Evolutionary conservation across 2,329 filamentous ascomycete genomes (phyloP), one percentile per base, ranked within the genome.

Genomic region (Aureobasidium sp.): DNA sequence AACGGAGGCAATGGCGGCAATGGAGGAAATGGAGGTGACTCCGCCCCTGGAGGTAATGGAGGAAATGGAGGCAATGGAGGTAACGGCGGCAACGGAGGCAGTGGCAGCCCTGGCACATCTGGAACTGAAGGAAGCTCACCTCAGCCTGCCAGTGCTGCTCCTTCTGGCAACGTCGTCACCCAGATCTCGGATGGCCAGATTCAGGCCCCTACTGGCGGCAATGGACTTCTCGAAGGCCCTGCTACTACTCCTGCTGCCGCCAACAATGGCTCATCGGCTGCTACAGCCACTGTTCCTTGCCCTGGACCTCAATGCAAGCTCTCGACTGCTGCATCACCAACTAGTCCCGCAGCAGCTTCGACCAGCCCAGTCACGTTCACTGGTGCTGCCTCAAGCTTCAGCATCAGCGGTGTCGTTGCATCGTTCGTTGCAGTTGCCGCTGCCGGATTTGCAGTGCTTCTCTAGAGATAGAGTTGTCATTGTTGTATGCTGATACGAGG

Each of bases 101-200:
- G 47, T 37, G 53, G 60, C 32, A 48, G 32, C 26, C 59, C 59
- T 32, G 43, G 32, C 32, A 24, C 62, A 43, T 12, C 63, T 48
- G 59, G 59, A 26, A 47, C 41, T 15, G n/a, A n/a, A 24, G 52
- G 36, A 55, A 26, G 26, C 7, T 27, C 37, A 7, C 32, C 20
- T 34, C 34, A 52, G 17, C 26, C 52, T 29, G 24, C 44, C 12
- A 26, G 7, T 8, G 5, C 36, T 12, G 5, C 50, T 10, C 50
- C 37, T 32, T 37, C 52, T 5, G 57, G 46, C 27, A 61, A 61
- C 20, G 41, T 47, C 13, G 57, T 69, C 46, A 66, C 68, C 2
- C 67, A 71, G 65, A 68, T 69, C 63, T 48, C 61, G 37, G 70
- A 71, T 56, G 70, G 65, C n/a, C 66, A 66, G 63, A 51, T 59